Evolutionary conservation across 2,329 filamentous ascomycete species (phyloP).

Genomic region (Talaromyces atroroseus): DNA sequence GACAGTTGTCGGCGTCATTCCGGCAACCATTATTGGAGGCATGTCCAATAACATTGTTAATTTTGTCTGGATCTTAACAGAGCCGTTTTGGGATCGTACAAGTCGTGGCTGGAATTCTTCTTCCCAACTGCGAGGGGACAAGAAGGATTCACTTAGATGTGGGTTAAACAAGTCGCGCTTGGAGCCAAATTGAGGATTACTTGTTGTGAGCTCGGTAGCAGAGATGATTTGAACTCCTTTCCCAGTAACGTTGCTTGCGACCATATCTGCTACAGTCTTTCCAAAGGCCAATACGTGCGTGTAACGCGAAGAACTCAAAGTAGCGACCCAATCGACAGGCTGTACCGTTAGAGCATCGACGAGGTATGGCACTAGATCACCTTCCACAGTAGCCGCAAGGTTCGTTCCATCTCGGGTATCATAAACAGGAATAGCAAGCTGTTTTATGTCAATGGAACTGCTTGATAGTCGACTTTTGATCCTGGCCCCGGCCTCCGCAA

Average conservation of each 20-base stretch:
- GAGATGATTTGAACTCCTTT: conserved; percentile 1
- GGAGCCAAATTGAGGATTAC: neutral
- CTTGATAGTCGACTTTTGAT: neutral
- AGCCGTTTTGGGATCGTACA: conserved; percentile 77
- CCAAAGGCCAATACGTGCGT: neutral
- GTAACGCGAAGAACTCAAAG: neutral
- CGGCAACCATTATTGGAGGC: conserved; percentile 81
- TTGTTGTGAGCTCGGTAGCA: neutral
- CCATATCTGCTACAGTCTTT: neutral
- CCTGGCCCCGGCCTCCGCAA: conserved; percentile 19
- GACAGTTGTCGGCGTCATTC: conserved; percentile 88
- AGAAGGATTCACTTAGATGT: neutral
- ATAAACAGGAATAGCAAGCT: neutral
- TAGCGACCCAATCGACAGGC: neutral
- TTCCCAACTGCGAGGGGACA: neutral
- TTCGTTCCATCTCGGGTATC: neutral
- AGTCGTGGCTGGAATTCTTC: conserved; percentile 67
- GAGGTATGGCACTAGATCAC: neutral
- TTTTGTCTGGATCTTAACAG: conserved; percentile 92
- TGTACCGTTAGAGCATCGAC: neutral
- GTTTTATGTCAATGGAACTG: neutral
- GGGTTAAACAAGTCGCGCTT: neutral
- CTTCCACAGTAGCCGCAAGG: neutral
- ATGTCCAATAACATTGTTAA: conserved; percentile 85
- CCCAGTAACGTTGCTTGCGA: neutral